Conservation (phyloP, 176 grass and related monocot genomes). For the Miscanthus lutarioriparius region DNA sequence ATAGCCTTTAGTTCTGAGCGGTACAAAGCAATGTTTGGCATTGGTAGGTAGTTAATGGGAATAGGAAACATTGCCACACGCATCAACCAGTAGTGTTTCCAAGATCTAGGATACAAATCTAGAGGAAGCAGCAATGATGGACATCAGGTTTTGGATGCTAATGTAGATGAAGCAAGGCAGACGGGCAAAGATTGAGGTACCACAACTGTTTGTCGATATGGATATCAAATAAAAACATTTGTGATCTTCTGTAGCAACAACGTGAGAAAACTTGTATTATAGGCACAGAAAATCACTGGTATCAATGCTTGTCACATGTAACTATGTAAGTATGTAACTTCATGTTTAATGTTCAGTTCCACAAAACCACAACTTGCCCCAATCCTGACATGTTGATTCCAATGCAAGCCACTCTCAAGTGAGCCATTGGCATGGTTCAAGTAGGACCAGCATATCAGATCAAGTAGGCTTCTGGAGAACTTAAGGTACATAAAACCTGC, state of each 20-base stretch:
- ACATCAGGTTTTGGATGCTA: neutral
- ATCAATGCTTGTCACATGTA: neutral
- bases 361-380: neutral
- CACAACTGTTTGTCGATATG: neutral
- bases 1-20: neutral
- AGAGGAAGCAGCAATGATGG: conserved; percentile 4
- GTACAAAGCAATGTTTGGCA: conserved; percentile 23
- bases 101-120: neutral
- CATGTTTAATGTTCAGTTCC: neutral
- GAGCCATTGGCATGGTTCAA: neutral
- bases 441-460: neutral
- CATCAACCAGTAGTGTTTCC: conserved; percentile 5
- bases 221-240: neutral
- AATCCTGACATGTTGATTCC: neutral
- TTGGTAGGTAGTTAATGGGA: conserved; percentile 5
- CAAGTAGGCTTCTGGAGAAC: neutral
- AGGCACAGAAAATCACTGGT: neutral
- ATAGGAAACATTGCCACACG: neutral
- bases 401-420: neutral
- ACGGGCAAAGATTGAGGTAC: neutral
- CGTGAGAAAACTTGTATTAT: neutral
- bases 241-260: neutral
- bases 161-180: conserved; percentile 5
- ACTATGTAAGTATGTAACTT: neutral
- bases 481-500: neutral